Evolutionary conservation across 306 rosid species (phyloP).

Genomic region (Heteromeles arbutifolia): DNA sequence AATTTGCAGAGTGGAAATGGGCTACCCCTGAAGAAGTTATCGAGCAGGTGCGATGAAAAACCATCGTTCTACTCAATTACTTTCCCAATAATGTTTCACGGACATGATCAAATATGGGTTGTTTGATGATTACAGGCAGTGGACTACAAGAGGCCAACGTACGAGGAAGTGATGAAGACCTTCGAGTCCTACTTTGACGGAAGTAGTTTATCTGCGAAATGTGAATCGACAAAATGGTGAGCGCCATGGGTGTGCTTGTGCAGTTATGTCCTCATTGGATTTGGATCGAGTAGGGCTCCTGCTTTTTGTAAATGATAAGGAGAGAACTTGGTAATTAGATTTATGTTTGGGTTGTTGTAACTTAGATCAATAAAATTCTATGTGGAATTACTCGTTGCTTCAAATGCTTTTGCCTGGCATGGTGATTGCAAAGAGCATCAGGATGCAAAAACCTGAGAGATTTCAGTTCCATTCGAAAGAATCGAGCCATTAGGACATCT

Average conservation of each 20-base stretch:
- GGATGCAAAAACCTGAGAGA: too few relatives aligned
- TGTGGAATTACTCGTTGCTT: conserved; percentile 26
- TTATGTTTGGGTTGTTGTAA: conserved; percentile 36
- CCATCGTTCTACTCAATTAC: background rate
- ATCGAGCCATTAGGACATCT: too few relatives aligned
- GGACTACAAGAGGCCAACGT: conserved; percentile 95
- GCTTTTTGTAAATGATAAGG: conserved; percentile 54
- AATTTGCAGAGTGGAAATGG: conserved; percentile 99
- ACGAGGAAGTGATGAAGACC: conserved; percentile 77
- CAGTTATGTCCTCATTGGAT: conserved; percentile 26
- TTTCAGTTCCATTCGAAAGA: background rate
- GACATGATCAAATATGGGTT: conserved; percentile 5
- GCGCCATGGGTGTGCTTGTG: conserved; percentile 21
- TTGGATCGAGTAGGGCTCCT: conserved; percentile 29
- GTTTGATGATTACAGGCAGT: conserved; percentile 64
- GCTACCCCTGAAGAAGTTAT: conserved; percentile 79
- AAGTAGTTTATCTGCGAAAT: conserved; percentile 52
- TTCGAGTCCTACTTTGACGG: conserved; percentile 68
- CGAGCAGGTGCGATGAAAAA: conserved; percentile 59
- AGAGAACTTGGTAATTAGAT: conserved; percentile 36
- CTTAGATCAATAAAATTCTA: conserved; percentile 17
- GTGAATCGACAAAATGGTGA: conserved; percentile 96
- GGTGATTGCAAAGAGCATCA: too few relatives aligned
- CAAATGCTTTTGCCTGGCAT: conserved; percentile 7
- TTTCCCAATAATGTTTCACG: background rate